Base-by-base conservation (phyloP, 495 filamentous ascomycete species). In the Xylaria telfairii region DNA sequence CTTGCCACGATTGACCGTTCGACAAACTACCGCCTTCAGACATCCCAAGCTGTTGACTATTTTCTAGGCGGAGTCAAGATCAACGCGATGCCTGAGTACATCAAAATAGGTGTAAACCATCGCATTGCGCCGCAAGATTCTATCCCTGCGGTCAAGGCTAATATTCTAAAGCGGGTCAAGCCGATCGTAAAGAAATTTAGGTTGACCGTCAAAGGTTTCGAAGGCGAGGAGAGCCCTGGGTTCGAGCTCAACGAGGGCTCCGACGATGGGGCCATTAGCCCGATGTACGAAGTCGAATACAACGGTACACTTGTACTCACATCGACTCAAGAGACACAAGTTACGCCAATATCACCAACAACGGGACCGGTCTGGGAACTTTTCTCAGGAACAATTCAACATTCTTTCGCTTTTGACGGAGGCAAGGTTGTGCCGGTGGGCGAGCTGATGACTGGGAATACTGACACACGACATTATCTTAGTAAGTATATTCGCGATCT, bases 391-490 rank as follows among this genome's bases (percentile, higher is more conserved):
- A 88, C 89, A 0, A 86, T 88, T 5, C 87, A 89, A 49, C 85
- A 87, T 37, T 84, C 89, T n/a, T 90, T 90, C 71, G 72, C 74
- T n/a, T 79, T 79, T 62, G 77, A 78, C 19, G 85, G 81, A 49
- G 86, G 89, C 49, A 88, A 85, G 5, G 84, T 91, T 15, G 81
- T 91, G 32, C 88, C 90, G 0, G 82, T 85, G 3, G 88, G 88
- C 1, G 89, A 90, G 71, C 81, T 91, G 71, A 92, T 90, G 89
- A 91, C 89, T 0, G 90, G 89, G 0, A 92, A 91, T 69, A 92
- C 90, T 0, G 90, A 92, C 73, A 92, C 90, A 13, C 75, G 75
- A 49, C 78, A 75, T 69, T 65, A 75, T 87, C 59, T 85, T 83
- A 59, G 80, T 84, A 44, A 85, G 88, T 57, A 82, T 82, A 72